Evolutionary conservation across 768 basidiomycete genomes (phyloP).

Genomic region (Mycena kentingensis): DNA sequence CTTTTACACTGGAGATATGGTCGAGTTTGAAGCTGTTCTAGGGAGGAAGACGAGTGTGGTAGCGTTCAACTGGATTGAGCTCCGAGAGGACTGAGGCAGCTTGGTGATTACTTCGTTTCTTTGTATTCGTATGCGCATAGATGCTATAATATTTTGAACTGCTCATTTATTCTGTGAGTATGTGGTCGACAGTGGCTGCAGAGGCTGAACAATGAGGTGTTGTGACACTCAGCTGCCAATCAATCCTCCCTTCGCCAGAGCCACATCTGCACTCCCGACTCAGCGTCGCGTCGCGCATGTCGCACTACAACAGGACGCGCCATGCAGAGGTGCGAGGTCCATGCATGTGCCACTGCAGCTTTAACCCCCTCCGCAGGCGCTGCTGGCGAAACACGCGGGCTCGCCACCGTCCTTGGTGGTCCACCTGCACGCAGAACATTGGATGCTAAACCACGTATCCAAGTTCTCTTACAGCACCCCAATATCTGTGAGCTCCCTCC

Average conservation of each 20-base stretch:
- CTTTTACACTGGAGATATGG: constrained; percentile 26
- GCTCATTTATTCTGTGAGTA: too few species aligned
- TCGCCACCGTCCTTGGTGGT: constrained; percentile 76
- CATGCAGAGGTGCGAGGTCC: constrained; percentile 38
- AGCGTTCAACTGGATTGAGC: constrained; percentile 9
- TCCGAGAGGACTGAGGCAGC: neutral
- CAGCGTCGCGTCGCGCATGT: constrained; percentile 46
- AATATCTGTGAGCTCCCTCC: constrained; percentile 50
- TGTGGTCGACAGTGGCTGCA: too few species aligned
- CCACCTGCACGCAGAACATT: constrained; percentile 76
- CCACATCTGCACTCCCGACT: neutral
- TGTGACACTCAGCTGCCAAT: too few species aligned
- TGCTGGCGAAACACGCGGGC: constrained; percentile 57
- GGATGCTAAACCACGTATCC: constrained; percentile 79
- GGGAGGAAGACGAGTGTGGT: neutral
- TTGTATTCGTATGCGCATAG: too few species aligned
- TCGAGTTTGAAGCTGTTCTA: constrained; percentile 13
- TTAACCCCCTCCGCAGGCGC: constrained; percentile 39
- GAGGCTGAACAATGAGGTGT: too few species aligned
- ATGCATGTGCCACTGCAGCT: neutral
- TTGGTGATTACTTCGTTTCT: neutral
- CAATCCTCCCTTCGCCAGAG: too few species aligned
- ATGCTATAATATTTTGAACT: too few species aligned
- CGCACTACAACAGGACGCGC: constrained; percentile 74
- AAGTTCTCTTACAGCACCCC: constrained; percentile 83